Base-by-base conservation (phyloP, 768 basidiomycete genomes). In the Hypholoma fasciculare region DNA sequence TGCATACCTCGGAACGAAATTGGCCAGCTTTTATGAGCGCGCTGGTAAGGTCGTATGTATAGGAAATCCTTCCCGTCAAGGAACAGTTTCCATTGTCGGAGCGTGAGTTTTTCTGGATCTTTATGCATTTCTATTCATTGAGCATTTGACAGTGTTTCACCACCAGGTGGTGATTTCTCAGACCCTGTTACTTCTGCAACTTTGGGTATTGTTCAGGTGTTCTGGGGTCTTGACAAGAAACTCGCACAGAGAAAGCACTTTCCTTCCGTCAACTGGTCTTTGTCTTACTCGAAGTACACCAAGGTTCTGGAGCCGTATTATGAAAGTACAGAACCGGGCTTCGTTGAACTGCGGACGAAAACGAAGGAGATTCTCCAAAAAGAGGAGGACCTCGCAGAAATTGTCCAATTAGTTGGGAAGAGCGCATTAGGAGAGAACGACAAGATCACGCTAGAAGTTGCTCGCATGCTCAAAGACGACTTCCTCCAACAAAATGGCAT, bases 181-280 rank as follows among this genome's bases (percentile, higher is more conserved):
- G 97, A 99, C 74, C 97, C 97, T 37, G 97, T 99, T 59, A 98
- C 96, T 7, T 88, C 95, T 46, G 93, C 97, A 37, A 99, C 97
- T 3, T 90, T 99, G 56, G 87, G 95, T 79, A 99, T 99, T 69
- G 97, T 99, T 9, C 97, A 98, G 69, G 97, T 98, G 63, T 99
- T 99, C 85, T 99, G 97, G 97, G 97, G 97, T 73, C 85, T 99
- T 26, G 97, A 98, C 78, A 99, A 99, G 87, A 95, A 96, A 71
- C 87, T 98, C 58, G 97, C 97, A 2, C 97, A 98, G 72, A 85
- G 96, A 61, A 98, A 99, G 74, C 96, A 99, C 72, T 99, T 99
- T 83, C 97, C 97, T 1, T 97, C 96, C n/a, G 96, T 99, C 72
- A 98, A 99, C 77, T 99, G 97, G 97, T 97, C 89, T 63, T 78